Evolutionary conservation across 2,329 filamentous ascomycete species (phyloP).

Genomic region (Phaeomoniella chlamydospora): DNA sequence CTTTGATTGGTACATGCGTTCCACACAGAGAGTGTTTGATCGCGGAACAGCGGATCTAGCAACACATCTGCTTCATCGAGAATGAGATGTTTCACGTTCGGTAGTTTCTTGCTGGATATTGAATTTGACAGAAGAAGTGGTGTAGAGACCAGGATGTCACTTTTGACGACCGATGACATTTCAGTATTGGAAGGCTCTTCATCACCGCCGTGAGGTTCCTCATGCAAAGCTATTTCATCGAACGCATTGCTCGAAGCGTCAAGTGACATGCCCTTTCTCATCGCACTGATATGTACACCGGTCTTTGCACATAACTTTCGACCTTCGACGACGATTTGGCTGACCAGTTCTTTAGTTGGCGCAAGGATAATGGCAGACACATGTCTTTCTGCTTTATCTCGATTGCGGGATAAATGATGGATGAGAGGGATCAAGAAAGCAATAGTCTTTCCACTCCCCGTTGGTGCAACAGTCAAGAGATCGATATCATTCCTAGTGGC

Average conservation of each 20-base stretch:
- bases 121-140: conserved; percentile 67
- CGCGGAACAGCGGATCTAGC: conserved; percentile 76
- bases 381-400: conserved; percentile 35
- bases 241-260: conserved; percentile 22
- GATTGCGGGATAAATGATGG: conserved; percentile 50
- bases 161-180: conserved; percentile 41
- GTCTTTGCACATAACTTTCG: conserved; percentile 67
- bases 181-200: conserved; percentile 6
- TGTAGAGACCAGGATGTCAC: conserved; percentile 69
- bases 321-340: conserved; percentile 70
- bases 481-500: conserved; percentile 38
- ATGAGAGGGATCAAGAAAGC: conserved; percentile 83
- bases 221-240: neutral
- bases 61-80: conserved; percentile 94
- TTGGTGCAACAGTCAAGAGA: conserved; percentile 79
- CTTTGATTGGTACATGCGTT: conserved; percentile 54
- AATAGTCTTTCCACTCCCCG: conserved; percentile 90
- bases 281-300: conserved; percentile 62
- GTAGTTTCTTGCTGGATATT: conserved; percentile 41
- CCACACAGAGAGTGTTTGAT: conserved; percentile 80
- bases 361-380: conserved; percentile 60
- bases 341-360: conserved; percentile 66
- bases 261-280: conserved; percentile 73
- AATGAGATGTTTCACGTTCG: conserved; percentile 58
- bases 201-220: conserved; percentile 12